Evolutionary conservation across 768 basidiomycete species (phyloP).

Genomic region (Infundibulicybe gibba): DNA sequence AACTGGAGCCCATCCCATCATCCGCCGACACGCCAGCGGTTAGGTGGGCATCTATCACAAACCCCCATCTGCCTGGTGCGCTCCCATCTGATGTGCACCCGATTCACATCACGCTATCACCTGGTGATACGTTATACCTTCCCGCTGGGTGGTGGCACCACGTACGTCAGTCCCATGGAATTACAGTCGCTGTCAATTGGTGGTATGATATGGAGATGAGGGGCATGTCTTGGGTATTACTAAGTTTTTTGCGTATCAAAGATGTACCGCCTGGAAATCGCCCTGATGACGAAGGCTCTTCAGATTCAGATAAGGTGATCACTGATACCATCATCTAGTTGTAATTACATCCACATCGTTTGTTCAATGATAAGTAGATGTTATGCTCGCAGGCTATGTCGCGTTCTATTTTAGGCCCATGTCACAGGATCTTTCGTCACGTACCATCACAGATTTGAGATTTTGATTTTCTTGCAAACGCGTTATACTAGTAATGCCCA

Average conservation of each 20-base stretch:
- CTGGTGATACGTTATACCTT: conserved; percentile 83
- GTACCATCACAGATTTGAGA: neutral
- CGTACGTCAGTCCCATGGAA: conserved; percentile 65
- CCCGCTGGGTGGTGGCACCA: conserved; percentile 97
- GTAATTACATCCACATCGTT: neutral
- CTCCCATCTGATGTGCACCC: conserved; percentile 58
- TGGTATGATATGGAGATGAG: conserved; percentile 84
- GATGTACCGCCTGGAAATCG: conserved; percentile 35
- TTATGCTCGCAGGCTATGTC: neutral
- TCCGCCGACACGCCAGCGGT: conserved; percentile 33
- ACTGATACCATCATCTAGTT: neutral
- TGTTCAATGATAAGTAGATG: neutral
- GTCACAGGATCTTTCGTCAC: conserved; percentile 9
- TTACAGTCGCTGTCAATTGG: conserved; percentile 78
- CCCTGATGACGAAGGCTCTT: conserved; percentile 9
- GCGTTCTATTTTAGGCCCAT: neutral
- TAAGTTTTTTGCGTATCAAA: conserved; percentile 49
- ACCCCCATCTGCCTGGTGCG: conserved; percentile 47
- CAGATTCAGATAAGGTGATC: neutral
- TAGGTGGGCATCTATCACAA: conserved; percentile 78
- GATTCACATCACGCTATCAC: conserved; percentile 57
- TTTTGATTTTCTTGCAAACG: conserved; percentile 5
- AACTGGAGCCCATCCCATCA: conserved; percentile 28
- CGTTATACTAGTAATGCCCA: conserved; percentile 17
- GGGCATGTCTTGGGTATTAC: conserved; percentile 67